phyloP scores from a whole-genome alignment of 768 basidiomycete species.

The Mycena rosella region DNA sequence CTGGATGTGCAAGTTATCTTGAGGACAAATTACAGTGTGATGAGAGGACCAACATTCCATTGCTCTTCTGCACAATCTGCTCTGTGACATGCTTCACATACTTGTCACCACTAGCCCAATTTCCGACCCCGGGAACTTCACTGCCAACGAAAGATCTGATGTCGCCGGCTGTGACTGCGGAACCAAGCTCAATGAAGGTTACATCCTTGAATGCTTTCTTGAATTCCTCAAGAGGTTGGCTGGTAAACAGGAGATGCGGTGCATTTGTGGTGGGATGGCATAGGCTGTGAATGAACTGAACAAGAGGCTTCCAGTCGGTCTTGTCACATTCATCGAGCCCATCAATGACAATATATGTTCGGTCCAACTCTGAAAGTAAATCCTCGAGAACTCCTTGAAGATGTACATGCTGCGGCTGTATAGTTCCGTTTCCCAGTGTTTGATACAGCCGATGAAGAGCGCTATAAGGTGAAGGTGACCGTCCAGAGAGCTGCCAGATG shows the following conservation, averaged over 20 bases:
- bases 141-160: not conserved
- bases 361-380: slow-evolving; percentile 1
- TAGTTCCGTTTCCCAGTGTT: not conserved
- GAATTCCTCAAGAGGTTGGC: not conserved
- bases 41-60: too few species aligned
- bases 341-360: not conserved
- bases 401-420: slow-evolving; percentile 2
- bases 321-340: not conserved
- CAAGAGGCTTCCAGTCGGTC: not conserved
- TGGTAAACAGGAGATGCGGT: slow-evolving; percentile 6
- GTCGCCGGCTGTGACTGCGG: not conserved
- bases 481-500: slow-evolving; percentile 8
- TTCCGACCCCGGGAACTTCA: too few species aligned
- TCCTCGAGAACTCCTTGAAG: not conserved
- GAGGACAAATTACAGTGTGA: too few species aligned
- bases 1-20: too few species aligned
- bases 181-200: slow-evolving; percentile 1
- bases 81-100: too few species aligned
- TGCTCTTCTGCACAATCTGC: too few species aligned
- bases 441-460: not conserved
- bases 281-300: not conserved
- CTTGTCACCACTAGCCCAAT: too few species aligned
- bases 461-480: not conserved
- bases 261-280: not conserved
- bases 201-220: not conserved